These are phyloP conservation scores for Suillus clintonianus DNA, from an alignment of 768 basidiomycete genomes.

Conservation along the genomic window DNA sequence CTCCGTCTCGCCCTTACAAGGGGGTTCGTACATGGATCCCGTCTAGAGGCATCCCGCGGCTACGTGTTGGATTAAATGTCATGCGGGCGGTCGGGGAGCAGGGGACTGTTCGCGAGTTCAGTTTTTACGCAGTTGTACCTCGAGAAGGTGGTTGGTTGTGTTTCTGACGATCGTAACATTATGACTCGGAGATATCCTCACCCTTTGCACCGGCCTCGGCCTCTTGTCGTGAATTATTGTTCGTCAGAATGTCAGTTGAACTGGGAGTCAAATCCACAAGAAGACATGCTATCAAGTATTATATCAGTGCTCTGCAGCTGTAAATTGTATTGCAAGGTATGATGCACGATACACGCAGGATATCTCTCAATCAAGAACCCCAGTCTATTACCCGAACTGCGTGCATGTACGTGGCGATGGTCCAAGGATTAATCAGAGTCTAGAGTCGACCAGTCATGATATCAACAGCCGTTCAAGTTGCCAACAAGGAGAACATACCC, in stretches of 20 bases:
- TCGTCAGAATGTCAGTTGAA: background rate
- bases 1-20: background rate
- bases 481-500: conserved; percentile 50
- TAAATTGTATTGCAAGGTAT: background rate
- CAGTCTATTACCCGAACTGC: background rate
- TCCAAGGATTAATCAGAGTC: background rate
- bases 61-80: background rate
- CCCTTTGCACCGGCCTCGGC: background rate
- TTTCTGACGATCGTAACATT: background rate
- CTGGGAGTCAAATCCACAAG: too few relatives aligned
- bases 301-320: background rate
- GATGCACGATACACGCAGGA: background rate
- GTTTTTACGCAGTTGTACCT: background rate
- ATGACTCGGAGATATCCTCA: background rate
- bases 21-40: background rate
- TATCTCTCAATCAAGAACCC: background rate
- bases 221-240: background rate
- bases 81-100: background rate
- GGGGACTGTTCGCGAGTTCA: background rate
- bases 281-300: background rate
- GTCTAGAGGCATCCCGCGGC: background rate
- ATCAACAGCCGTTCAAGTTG: background rate
- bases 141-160: background rate
- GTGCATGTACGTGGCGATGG: background rate
- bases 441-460: background rate